phyloP scores from a whole-genome alignment of 2,329 filamentous ascomycete genomes.

The Juglanconis sp. region DNA sequence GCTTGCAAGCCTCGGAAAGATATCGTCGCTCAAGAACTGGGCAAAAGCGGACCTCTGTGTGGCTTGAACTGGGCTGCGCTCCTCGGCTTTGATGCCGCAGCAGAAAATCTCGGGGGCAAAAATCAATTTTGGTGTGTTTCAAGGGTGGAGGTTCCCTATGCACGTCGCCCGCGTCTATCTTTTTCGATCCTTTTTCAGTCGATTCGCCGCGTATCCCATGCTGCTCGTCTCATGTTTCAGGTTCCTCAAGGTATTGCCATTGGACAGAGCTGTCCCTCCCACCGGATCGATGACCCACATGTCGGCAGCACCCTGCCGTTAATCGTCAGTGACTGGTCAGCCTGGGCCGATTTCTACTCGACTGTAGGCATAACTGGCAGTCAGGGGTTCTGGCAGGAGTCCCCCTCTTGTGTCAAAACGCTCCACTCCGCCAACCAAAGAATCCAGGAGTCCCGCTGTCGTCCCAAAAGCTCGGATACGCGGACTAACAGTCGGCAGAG shows the following conservation, averaged over 20 bases:
- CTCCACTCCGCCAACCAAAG: background rate
- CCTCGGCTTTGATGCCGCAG: background rate
- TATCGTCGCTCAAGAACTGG: background rate
- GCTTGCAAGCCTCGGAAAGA: background rate
- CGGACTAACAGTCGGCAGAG: background rate
- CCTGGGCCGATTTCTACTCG: background rate
- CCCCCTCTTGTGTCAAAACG: background rate
- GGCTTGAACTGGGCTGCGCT: background rate
- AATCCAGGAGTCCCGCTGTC: background rate
- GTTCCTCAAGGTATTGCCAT: background rate
- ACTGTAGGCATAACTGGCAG: background rate
- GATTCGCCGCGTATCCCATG: background rate
- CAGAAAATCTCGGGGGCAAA: background rate
- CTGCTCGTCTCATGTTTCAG: slow-evolving; percentile 3
- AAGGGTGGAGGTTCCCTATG: background rate
- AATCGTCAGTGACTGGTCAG: background rate
- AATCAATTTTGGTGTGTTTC: slow-evolving; percentile 1
- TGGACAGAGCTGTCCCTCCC: background rate
- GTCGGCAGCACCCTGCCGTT: background rate
- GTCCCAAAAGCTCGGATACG: background rate
- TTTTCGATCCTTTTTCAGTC: background rate
- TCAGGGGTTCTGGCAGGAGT: background rate
- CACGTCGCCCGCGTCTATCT: background rate
- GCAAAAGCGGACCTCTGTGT: background rate
- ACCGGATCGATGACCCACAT: background rate